Percentiles rank a stretch among this genome's conserved stretches.
Conservation (phyloP, 2,329 filamentous ascomycete genomes). For the Aspergillus pseudoterreus region DNA sequence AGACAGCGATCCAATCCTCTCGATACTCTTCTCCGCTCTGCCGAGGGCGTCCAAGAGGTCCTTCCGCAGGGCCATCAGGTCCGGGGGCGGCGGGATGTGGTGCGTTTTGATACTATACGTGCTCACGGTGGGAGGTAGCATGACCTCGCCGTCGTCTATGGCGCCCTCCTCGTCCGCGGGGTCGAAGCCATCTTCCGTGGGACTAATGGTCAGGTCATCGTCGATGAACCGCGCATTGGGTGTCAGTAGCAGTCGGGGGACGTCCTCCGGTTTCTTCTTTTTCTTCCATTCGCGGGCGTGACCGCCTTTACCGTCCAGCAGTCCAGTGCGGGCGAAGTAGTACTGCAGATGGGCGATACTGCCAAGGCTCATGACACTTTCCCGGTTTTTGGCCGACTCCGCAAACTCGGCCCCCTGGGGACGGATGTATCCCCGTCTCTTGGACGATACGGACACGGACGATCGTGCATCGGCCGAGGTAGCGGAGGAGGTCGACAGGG, state of each 20-base stretch:
- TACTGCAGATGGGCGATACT: conserved; percentile 98
- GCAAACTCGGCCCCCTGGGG: conserved; percentile 87
- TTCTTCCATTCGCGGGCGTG: conserved; percentile 70
- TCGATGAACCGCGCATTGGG: conserved; percentile 37
- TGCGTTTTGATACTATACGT: conserved; percentile 87
- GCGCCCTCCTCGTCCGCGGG: conserved; percentile 52
- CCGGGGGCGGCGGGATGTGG: conserved; percentile 76
- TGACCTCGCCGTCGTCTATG: conserved; percentile 62
- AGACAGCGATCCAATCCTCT: conserved; percentile 38
- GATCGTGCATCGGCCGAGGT: conserved; percentile 41
- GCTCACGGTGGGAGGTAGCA: conserved; percentile 95
- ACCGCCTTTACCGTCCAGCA: conserved; percentile 89
- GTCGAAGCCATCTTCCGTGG: conserved; percentile 40
- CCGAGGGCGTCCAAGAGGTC: conserved; percentile 65
- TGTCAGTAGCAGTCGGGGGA: conserved; percentile 39
- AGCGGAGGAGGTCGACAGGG: conserved; percentile 43
- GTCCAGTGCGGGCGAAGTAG: conserved; percentile 91
- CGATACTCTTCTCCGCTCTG: conserved; percentile 65
- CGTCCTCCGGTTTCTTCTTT: conserved; percentile 38
- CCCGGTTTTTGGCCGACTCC: conserved; percentile 80
- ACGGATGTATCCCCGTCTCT: conserved; percentile 78
- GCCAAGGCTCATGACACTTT: conserved; percentile 93
- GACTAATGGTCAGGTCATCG: conserved; percentile 51
- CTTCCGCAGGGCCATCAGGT: conserved; percentile 71
- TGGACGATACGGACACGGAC: conserved; percentile 40